Evolutionary conservation across 164 flowering plant genomes (phyloP), one percentile per base, ranked within the genome.

Genomic region (Sextonia rubra): DNA sequence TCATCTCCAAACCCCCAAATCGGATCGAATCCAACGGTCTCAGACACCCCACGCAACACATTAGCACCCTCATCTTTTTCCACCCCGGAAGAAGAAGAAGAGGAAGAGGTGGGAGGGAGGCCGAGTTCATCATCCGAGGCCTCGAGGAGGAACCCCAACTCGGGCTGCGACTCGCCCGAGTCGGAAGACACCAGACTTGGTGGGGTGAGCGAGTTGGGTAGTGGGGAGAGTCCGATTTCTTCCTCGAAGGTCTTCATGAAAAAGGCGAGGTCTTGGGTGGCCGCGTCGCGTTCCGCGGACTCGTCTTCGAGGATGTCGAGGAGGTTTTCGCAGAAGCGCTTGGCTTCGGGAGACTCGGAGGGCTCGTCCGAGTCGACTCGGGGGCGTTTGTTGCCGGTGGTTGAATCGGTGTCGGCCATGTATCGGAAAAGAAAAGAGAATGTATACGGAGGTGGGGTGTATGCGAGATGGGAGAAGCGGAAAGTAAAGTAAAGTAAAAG

Each of bases 71-170:
- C 20, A 14, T 23, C 63, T 22, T 18, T 15, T 20, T 56, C 62
- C 7, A 2, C 71, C 4, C 55, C 88, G 56, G 55, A 37, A 3
- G n/a, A n/a, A n/a, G n/a, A n/a, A n/a, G n/a, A n/a, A n/a, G n/a
- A n/a, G 56, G 55, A 37, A 3, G 22, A 60, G 1, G 73, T 69
- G 15, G 97, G 94, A 12, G 97, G 97, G 20, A 91, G 84, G 0
- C 97, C 97, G 9, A 91, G 87, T 77, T 91, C 97, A 69, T 91
- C 93, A 67, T 90, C 97, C 0, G 97, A 91, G 2, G 97, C 97
- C 73, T 79, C 97, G 0, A 90, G 73, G 25, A 91, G 88, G 73
- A 74, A 90, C 0, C 87, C 94, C 0, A 91, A 76, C 12, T 88
- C 88, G 52, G 84, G 86, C 71, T 71, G 86, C 1, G 83, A 71